Evolutionary conservation across 148 eudicot genomes (phyloP).

Genomic region (Rhododendron molle): DNA sequence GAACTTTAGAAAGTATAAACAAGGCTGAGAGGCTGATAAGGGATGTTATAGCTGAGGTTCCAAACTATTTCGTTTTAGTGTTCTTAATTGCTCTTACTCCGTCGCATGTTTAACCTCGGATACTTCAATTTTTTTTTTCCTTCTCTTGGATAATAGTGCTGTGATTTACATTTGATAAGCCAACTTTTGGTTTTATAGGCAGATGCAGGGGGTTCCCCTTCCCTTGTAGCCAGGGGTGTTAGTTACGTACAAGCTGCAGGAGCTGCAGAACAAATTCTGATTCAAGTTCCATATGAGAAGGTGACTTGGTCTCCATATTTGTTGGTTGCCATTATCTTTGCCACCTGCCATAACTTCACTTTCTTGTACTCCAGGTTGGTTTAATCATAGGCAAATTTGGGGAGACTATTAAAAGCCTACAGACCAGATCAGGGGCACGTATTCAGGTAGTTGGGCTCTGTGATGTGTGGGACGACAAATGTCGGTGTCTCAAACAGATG

Average conservation of each 20-base stretch:
- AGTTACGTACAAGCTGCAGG: conserved; percentile 55
- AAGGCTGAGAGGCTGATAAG: conserved; percentile 84
- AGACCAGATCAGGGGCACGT: conserved; percentile 93
- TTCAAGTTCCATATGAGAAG: conserved; percentile 92
- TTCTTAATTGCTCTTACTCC: not conserved
- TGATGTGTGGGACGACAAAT: not conserved
- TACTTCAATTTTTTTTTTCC: not conserved
- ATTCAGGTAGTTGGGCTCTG: conserved; percentile 65
- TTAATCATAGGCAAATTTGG: conserved; percentile 91
- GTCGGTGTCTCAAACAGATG: not conserved
- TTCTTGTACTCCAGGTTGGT: conserved; percentile 60
- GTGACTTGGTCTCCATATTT: conserved; percentile 23
- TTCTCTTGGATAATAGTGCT: too few species aligned
- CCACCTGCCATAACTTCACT: not conserved
- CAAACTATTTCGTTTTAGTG: not conserved
- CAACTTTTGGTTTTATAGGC: conserved; percentile 42
- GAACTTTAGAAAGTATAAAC: conserved; percentile 57
- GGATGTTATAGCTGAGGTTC: conserved; percentile 95
- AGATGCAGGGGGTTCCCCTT: conserved; percentile 97
- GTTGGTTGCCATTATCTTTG: not conserved
- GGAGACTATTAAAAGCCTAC: conserved; percentile 83
- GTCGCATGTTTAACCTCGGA: not conserved
- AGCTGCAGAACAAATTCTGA: conserved; percentile 67
- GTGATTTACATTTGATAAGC: not conserved
- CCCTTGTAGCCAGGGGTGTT: conserved; percentile 92